Conservation (phyloP, 2,329 filamentous ascomycete genomes). For the Phialophora expanda region DNA sequence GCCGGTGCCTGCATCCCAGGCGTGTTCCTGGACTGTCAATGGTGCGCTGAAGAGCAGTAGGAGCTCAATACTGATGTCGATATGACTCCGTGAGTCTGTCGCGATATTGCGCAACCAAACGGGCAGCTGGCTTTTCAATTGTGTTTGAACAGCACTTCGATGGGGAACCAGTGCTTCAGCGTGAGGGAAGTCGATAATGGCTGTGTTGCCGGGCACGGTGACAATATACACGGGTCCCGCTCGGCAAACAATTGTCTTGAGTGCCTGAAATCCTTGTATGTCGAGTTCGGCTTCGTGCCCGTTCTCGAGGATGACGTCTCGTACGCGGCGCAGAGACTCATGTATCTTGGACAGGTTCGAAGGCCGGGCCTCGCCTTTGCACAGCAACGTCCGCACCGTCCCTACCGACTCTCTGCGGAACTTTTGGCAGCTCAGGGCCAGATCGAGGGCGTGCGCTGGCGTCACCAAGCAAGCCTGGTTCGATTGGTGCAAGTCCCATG, state of each 20-base stretch:
- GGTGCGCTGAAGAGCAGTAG: neutral
- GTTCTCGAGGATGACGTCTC: neutral
- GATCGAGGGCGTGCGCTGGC: neutral
- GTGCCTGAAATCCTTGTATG: neutral
- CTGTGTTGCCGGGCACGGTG: neutral
- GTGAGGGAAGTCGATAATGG: neutral
- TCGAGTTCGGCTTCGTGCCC: neutral
- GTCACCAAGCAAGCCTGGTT: neutral
- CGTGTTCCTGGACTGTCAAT: neutral
- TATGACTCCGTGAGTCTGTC: neutral
- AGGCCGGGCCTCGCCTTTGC: neutral
- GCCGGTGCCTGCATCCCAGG: neutral
- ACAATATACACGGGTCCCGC: neutral
- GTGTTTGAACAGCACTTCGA: neutral
- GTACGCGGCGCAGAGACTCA: neutral
- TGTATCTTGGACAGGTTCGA: neutral
- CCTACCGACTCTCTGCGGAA: neutral
- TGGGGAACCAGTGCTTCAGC: neutral
- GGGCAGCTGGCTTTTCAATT: neutral
- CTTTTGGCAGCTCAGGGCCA: neutral
- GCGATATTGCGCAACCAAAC: neutral
- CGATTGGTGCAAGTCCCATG: neutral
- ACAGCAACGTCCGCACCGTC: neutral
- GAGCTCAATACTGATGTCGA: neutral
- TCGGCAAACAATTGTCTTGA: conserved; percentile 2